Base-by-base conservation (phyloP, 441 rosid genomes). In the Pelargonium fulgidum region DNA sequence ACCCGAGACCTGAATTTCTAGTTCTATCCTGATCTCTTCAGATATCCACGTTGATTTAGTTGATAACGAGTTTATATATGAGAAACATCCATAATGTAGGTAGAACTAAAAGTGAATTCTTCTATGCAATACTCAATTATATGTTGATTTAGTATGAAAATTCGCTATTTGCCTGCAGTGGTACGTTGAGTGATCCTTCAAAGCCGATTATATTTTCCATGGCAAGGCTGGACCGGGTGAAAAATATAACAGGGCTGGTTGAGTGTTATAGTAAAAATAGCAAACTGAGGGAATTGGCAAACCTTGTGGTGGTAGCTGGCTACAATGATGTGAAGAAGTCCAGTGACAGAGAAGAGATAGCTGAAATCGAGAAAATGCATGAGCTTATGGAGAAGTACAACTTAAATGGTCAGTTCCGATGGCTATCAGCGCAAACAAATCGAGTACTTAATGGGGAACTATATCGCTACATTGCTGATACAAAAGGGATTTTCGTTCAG, bases 371-470 rank as follows among this genome's bases (percentile, higher is more conserved):
- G 82, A 94, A 89, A 81, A 85, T 89, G 92, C 88, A 89, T 74
- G 76, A 54, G 12, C 92, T 90, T 52, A 84, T 87, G 56, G 84
- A 86, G 75, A 70, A 20, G 0, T 87, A 85, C 82, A 77, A 89
- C 8, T 82, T 94, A 75, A 88, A 85, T 11, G 96, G 96, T 62
- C 93, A 92, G 72, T 82, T 92, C 33, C 90, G 96, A 47, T 94
- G 99, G 99, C 87, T 92, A 59, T 78, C 76, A 4, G 76, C 91
- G 65, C 98, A 94, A 79, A 90, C 92, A n/a, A 94, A 92, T 79
- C 81, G 97, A 66, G 97, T 96, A 72, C 86, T 93, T 12, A 94
- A 94, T 67, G 99, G 94, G 48, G 99, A 94, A 83, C 81, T 94
- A n/a, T 92, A 90, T 75, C 88, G 99, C 16, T 92, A 89, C 78